Evolutionary conservation across 1,284 basidiomycete genomes (phyloP).

Genomic region (Peniophora sp.): DNA sequence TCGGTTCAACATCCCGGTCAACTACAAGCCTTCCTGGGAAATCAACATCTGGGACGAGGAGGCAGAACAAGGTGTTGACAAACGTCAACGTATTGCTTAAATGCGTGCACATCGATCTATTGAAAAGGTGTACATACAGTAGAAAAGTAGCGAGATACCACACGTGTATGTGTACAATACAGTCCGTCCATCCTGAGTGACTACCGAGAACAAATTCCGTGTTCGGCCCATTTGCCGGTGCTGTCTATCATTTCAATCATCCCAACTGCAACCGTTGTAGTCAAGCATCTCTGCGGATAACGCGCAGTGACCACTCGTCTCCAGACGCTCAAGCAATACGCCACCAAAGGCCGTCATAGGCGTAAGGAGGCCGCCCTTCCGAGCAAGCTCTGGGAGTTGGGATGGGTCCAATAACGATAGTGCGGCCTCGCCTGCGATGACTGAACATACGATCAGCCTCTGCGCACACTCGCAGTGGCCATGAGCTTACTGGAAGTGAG

Average conservation of each 20-base stretch:
- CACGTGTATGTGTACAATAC: no score
- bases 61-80: conserved; percentile 35
- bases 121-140: no score
- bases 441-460: no score
- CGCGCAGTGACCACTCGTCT: conserved; percentile 9
- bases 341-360: conserved; percentile 73
- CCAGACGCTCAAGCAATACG: conserved; percentile 57
- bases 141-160: no score
- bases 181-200: no score
- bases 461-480: no score
- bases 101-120: no score
- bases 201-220: no score
- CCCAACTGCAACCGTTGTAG: no score
- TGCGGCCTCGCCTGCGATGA: conserved; percentile 71
- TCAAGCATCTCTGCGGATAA: neutral
- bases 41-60: conserved; percentile 62
- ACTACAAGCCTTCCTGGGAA: conserved; percentile 54
- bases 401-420: conserved; percentile 52
- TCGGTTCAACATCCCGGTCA: conserved; percentile 59
- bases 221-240: no score
- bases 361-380: conserved; percentile 70
- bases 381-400: conserved; percentile 46
- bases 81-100: neutral
- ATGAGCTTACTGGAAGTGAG: neutral
- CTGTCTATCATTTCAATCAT: no score